Evolutionary conservation across 2,329 filamentous ascomycete genomes (phyloP).

Genomic region (Arthroderma uncinatum): DNA sequence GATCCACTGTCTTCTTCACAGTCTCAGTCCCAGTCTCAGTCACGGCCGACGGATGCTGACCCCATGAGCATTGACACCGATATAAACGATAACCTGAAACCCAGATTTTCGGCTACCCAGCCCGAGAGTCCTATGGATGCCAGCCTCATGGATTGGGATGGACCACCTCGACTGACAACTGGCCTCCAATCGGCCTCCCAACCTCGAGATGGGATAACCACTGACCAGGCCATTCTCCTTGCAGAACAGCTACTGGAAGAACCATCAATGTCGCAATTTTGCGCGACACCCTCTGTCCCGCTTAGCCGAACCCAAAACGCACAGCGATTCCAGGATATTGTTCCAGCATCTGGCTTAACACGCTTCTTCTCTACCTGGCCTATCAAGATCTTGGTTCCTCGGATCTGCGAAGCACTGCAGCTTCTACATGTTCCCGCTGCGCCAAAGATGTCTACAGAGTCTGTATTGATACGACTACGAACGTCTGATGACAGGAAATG

Average conservation of each 20-base stretch:
- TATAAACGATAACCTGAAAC: conserved; percentile 29
- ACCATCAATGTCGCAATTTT: conserved; percentile 75
- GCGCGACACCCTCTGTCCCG: conserved; percentile 63
- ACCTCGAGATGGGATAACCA: conserved; percentile 29
- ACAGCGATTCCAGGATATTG: conserved; percentile 77
- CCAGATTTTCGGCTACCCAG: conserved; percentile 65
- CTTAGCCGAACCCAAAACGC: conserved; percentile 81
- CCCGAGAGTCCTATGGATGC: conserved; percentile 68
- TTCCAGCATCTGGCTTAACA: conserved; percentile 75
- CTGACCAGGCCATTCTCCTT: conserved; percentile 32
- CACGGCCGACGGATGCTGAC: conserved; percentile 35
- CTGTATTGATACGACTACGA: conserved; percentile 59
- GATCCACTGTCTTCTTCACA: conserved; percentile 40
- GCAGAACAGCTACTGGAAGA: conserved; percentile 67
- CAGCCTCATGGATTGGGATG: conserved; percentile 77
- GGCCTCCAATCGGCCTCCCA: conserved; percentile 38
- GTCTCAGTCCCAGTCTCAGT: conserved; percentile 20
- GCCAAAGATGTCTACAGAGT: conserved; percentile 35
- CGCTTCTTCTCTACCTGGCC: conserved; percentile 83
- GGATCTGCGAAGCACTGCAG: conserved; percentile 70
- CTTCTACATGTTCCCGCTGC: conserved; percentile 66
- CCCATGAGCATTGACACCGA: conserved; percentile 40
- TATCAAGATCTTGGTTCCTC: conserved; percentile 61
- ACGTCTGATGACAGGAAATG: conserved; percentile 48
- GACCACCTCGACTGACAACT: conserved; percentile 48